These are phyloP conservation scores for Starmera amethionina DNA, from an alignment of 805 yeast species.

Conservation along the genomic window DNA sequence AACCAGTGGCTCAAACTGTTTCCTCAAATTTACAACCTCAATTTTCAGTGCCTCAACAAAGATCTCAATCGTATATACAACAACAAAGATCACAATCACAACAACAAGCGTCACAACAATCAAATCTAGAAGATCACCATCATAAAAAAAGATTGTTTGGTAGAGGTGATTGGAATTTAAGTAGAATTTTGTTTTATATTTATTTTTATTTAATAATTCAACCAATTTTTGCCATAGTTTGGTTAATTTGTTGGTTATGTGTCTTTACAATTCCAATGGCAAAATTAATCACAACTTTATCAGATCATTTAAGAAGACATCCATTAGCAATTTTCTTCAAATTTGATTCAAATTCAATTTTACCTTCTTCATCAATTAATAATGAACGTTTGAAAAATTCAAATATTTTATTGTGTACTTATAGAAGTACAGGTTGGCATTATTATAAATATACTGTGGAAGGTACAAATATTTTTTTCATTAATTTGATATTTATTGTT, in stretches of 20 bases:
- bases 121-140: conserved; percentile 10
- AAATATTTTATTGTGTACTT: conserved; percentile 75
- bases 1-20: conserved; percentile 2
- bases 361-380: conserved; percentile 4
- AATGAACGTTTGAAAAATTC: conserved; percentile 23
- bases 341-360: conserved; percentile 29
- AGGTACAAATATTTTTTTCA: conserved; percentile 89
- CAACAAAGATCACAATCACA: background rate
- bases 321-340: conserved; percentile 83
- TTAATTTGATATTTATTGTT: conserved; percentile 74
- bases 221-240: conserved; percentile 51
- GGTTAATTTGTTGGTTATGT: conserved; percentile 63
- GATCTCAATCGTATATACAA: background rate
- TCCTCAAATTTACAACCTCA: background rate
- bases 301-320: conserved; percentile 76
- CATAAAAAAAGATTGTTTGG: conserved; percentile 63
- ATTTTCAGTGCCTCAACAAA: background rate
- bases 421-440: conserved; percentile 84
- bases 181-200: conserved; percentile 67
- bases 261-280: conserved; percentile 94
- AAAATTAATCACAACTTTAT: conserved; percentile 56
- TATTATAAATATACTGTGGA: conserved; percentile 95
- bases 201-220: conserved; percentile 60
- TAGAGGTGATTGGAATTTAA: conserved; percentile 84
- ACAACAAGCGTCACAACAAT: background rate